Conservation (phyloP, 257 asterid genomes). For the Lavandula angustifolia region DNA sequence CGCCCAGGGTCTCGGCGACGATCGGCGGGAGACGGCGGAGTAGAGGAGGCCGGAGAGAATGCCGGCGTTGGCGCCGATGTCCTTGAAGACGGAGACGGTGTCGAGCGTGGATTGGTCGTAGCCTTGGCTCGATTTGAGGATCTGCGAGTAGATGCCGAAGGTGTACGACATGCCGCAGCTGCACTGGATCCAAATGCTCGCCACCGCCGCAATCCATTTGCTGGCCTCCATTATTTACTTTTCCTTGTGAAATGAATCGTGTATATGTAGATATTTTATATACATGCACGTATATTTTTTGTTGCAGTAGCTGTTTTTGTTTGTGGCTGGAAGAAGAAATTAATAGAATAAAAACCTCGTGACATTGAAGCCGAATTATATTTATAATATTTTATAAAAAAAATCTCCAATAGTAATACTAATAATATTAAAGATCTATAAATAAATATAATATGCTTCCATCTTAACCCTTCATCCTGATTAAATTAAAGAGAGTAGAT, state of each 20-base stretch:
- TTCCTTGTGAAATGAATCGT: not conserved
- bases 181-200: conserved; percentile 97
- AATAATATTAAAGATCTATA: too few relatives aligned
- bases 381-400: too few relatives aligned
- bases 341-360: too few relatives aligned
- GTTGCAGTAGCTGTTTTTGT: too few relatives aligned
- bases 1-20: conserved; percentile 68
- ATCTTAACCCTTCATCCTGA: too few relatives aligned
- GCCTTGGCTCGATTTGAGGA: conserved; percentile 68
- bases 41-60: conserved; percentile 78
- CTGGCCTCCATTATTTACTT: conserved; percentile 37
- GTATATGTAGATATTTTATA: too few relatives aligned
- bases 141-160: conserved; percentile 87
- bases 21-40: conserved; percentile 42
- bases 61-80: conserved; percentile 98
- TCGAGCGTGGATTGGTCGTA: conserved; percentile 89
- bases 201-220: conserved; percentile 75
- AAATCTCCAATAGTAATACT: too few relatives aligned
- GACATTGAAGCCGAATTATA: too few relatives aligned
- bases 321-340: too few relatives aligned
- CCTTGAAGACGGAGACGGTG: conserved; percentile 84
- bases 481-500: too few relatives aligned
- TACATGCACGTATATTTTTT: too few relatives aligned
- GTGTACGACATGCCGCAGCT: conserved; percentile 93
- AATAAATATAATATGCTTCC: too few relatives aligned